Evolutionary conservation across 2,329 filamentous ascomycete genomes (phyloP), one percentile per base, ranked within the genome.

Genomic region (Fusarium staphyleae): DNA sequence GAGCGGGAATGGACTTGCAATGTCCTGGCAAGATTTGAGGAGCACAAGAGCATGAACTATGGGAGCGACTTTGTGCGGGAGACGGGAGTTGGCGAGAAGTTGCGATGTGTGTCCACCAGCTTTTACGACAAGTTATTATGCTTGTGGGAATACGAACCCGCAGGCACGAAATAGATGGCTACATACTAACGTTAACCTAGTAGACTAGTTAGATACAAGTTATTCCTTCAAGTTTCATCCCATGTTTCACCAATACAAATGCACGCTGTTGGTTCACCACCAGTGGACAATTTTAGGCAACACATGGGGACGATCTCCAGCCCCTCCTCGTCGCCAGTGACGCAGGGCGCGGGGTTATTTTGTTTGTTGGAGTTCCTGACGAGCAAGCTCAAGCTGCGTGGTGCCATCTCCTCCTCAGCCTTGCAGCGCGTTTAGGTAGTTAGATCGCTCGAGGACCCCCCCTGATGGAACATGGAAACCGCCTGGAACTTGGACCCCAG

Each of bases 41-140:
- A 93, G 69, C 92, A 97, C 70, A 80, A 89, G 74, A 96, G 91
- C 71, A 96, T 97, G 91, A 96, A 96, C 67, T 98, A 98, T 71
- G 93, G 88, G 6, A 90, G 89, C 65, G 92, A 93, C 72, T 83
- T 86, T 52, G 79, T 83, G 60, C 80, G 80, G 2, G 66, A 50
- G 18, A 44, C 46, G 6, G 64, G 67, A 45, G 63, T 10, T 3
- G 43, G 52, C 0, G 50, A 55, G 4, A 48, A 74, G 6, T 49
- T 79, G 29, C 63, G 77, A 15, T 82, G 86, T 62, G 77, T 91
- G 1, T 89, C 87, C 16, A 91, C 87, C 1, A 92, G 89, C 69
- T 93, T 92, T 63, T 92, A 92, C 61, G 89, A 92, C 71, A 84
- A 81, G 67, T 70, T 87, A 37, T 66, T 92, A 26, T 91, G 87